Evolutionary conservation across 2,329 filamentous ascomycete genomes (phyloP), one percentile per base, ranked within the genome.

Genomic region (Aspergillus tubingensis): DNA sequence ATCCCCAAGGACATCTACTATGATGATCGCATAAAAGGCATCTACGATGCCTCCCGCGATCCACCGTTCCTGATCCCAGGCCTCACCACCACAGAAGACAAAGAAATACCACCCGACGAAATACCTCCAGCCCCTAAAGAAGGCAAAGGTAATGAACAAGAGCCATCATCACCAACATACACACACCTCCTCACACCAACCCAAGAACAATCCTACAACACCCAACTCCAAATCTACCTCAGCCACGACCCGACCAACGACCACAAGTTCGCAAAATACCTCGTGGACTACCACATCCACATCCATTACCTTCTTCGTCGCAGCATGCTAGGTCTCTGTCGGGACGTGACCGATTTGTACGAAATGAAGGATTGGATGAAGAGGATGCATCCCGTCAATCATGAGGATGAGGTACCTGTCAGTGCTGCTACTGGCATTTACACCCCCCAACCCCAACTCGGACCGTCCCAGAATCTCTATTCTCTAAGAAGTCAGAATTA

Each of bases 211-310:
- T 10, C 25, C 47, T 62, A 67, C 27, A 57, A 67, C 38, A 25
- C 58, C 13, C 53, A 39, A 5, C 5, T 62, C 7, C 19, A 51
- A 13, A 15, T 13, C 2, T 56, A 55, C 32, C 11, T 32, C 13
- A n/a, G 27, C 5, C 56, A 66, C 21, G 57, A 62, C 15, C 38
- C 61, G 1, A 51, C 65, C 8, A 36, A 51, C 2, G 63, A 66
- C 23, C 15, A 59, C 3, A 53, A 65, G 1, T 69, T 71, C 36
- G 72, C 72, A 3, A 68, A 68, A 36, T 75, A 74, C 44, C 63
- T 64, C 15, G 64, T 73, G 3, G 72, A 75, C 44, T 72, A 65
- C n/a, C 74, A 76, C 51, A 68, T 76, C 19, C 70, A 70, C 13
- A 67, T 73, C 19, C 74, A 76, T 44, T 68, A 69, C 30, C 62